Evolutionary conservation across 257 asterid genomes (phyloP), one percentile per base, ranked within the genome.

Genomic region (Ballota nigra): DNA sequence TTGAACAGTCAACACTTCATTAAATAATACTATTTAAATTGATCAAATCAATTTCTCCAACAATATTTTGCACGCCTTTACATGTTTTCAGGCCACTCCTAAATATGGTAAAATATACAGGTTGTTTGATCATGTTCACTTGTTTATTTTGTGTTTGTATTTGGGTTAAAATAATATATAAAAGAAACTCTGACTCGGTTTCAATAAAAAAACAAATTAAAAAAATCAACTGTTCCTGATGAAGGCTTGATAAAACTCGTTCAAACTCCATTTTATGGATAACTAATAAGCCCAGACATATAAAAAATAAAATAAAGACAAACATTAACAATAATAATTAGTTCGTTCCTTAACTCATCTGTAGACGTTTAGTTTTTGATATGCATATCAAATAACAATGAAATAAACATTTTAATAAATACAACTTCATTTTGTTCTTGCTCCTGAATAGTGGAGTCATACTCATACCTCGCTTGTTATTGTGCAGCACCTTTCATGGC

Each of bases 401-500:
- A 52, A 52, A 52, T 13, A 19, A 53, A 19, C 10, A 53, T 53
- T 4, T 51, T 7, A 51, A 51, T 16, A 43, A 16, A 6, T 18
- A 51, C 2, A 51, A 51, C 59, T 19, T 53, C 28, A 53, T 47
- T 47, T 12, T n/a, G 23, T 47, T 47, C n/a, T 47, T 43, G 19
- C 52, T 43, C 18, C 52, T 13, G 19, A 43, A 43, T 11, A 11
- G 1, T 41, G 16, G 4, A 5, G 56, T 19, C 57, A 51, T 51
- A 26, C 24, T 6, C 24, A 8, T 8, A 10, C 55, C 13, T 64
- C 13, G 38, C 33, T 52, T 64, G 69, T 57, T 78, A 79, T 16
- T 41, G 58, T 26, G 71, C 36, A 45, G 79, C 82, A 63, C 92
- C 98, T 69, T 88, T 93, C 80, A 85, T 20, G 58, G 97, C 98